These are phyloP conservation scores for Nectriaceae sp. DNA, from an alignment of 2,329 filamentous ascomycete genomes.

Conservation along the genomic window DNA sequence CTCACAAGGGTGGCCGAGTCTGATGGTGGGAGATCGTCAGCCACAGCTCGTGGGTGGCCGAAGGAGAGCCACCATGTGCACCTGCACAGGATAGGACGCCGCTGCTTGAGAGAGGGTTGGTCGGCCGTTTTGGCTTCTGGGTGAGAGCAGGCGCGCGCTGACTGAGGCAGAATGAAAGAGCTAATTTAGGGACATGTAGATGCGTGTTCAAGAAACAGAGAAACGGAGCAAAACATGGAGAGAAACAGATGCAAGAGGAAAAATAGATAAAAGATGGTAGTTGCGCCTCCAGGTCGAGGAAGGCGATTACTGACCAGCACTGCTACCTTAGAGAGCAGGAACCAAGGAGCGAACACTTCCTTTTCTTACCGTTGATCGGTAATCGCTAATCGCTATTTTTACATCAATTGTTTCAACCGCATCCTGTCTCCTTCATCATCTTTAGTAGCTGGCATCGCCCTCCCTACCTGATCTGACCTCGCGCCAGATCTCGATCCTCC, in stretches of 20 bases:
- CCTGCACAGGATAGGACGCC: slow-evolving; percentile 9
- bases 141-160: slow-evolving; percentile 15
- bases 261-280: slow-evolving; percentile 11
- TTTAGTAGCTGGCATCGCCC: too few species aligned
- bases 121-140: background rate
- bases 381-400: slow-evolving; percentile 1
- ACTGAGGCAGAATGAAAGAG: slow-evolving; percentile 8
- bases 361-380: slow-evolving; percentile 9
- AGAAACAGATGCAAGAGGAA: background rate
- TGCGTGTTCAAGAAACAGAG: slow-evolving; percentile 1
- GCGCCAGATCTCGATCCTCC: too few species aligned
- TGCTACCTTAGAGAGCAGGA: too few species aligned
- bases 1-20: slow-evolving; percentile 8
- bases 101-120: slow-evolving; percentile 1
- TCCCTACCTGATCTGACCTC: too few species aligned
- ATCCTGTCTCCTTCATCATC: too few species aligned
- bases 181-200: slow-evolving; percentile 13
- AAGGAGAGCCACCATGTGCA: slow-evolving; percentile 6
- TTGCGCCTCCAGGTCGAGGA: slow-evolving; percentile 6
- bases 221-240: slow-evolving; percentile 1
- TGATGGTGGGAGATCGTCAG: slow-evolving; percentile 11
- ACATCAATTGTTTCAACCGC: background rate
- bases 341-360: slow-evolving; percentile 2
- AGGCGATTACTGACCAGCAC: slow-evolving; percentile 5
- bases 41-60: slow-evolving; percentile 13